Evolutionary conservation across 2,329 filamentous ascomycete species (phyloP), one percentile per base, ranked within the genome.

Genomic region (Monilinia laxa): DNA sequence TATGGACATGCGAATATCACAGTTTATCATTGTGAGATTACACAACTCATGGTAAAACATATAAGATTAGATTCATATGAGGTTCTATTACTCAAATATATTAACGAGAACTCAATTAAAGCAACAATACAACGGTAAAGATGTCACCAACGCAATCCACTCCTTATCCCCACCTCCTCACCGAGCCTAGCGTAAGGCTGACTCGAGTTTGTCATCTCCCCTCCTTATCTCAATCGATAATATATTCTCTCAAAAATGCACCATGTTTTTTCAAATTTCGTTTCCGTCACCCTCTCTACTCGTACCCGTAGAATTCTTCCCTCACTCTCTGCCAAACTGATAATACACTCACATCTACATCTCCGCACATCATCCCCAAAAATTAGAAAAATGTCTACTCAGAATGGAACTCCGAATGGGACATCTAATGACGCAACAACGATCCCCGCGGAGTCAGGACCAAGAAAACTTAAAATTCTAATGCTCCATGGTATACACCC

Each of bases 401-500:
- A 51, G n/a, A 51, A 51, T 51, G 49, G 49, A 14, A 12, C 45
- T 23, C 12, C n/a, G 18, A 52, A 52, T 25, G 49, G 49, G n/a
- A 55, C 16, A n/a, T 38, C 53, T 23, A 63, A 62, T 25, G 45
- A 28, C 45, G 25, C n/a, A 38, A 60, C 57, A 42, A 42, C 40
- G 40, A 42, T 3, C 23, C 28, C 58, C n/a, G n/a, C 45, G 10
- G 45, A 62, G 58, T 10, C 45, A 18, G 58, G 58, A 25, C 67
- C 62, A 31, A 65, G 71, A 52, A 75, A 75, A 60, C 67, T 88
- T 67, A 91, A 88, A 78, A 88, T 93, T 70, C 81, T 93, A 55
- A 92, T 93, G 89, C 83, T 93, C 38, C 90, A 93, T 74, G 90
- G 86, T 87, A 77, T 65, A 78, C 72, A 35, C 42, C 31, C 16